phyloP scores from a whole-genome alignment of 2,329 filamentous ascomycete species.

The Bipolaris zeicola region DNA sequence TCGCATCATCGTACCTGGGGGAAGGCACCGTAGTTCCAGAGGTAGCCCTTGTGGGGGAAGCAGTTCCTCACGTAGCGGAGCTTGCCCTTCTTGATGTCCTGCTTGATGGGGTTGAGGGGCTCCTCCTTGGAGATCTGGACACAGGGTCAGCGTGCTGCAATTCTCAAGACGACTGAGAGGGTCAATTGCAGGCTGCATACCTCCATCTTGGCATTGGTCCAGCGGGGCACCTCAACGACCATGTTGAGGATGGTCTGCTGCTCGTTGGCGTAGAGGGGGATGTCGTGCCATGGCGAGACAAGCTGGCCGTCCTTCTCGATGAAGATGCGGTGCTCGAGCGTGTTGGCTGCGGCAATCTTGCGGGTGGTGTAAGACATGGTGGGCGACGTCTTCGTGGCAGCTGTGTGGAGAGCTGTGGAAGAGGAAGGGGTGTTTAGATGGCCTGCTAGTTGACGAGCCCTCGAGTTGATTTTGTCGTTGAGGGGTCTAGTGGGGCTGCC shows the following conservation, averaged over 20 bases:
- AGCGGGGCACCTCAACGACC: conserved; percentile 98
- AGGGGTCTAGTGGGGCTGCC: conserved; percentile 46
- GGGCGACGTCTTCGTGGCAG: conserved; percentile 23
- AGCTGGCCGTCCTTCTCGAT: conserved; percentile 96
- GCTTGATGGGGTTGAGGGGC: conserved; percentile 97
- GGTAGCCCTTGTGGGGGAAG: conserved; percentile 99
- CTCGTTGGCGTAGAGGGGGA: conserved; percentile 95
- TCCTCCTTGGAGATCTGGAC: conserved; percentile 97
- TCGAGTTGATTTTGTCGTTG: conserved; percentile 49
- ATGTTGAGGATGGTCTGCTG: conserved; percentile 98
- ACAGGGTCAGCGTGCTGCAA: conserved; percentile 25
- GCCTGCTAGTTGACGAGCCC: conserved; percentile 47
- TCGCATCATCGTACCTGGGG: conserved; percentile 72
- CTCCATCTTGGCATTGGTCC: conserved; percentile 99
- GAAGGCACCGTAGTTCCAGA: conserved; percentile 99
- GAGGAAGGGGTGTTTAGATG: conserved; percentile 45
- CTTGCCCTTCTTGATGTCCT: conserved; percentile 99
- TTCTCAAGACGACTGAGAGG: neutral
- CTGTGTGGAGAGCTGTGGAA: conserved; percentile 22
- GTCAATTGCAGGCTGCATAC: conserved; percentile 59
- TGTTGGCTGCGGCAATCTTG: conserved; percentile 89
- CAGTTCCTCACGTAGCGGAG: conserved; percentile 99
- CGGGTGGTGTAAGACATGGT: conserved; percentile 75
- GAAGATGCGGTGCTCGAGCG: conserved; percentile 95
- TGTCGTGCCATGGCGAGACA: conserved; percentile 96